A percentile compares a stretch with the other conserved stretches of the same genome.
Evolutionary conservation across 139 green algal species (phyloP).

Genomic region (Volvox africanus): DNA sequence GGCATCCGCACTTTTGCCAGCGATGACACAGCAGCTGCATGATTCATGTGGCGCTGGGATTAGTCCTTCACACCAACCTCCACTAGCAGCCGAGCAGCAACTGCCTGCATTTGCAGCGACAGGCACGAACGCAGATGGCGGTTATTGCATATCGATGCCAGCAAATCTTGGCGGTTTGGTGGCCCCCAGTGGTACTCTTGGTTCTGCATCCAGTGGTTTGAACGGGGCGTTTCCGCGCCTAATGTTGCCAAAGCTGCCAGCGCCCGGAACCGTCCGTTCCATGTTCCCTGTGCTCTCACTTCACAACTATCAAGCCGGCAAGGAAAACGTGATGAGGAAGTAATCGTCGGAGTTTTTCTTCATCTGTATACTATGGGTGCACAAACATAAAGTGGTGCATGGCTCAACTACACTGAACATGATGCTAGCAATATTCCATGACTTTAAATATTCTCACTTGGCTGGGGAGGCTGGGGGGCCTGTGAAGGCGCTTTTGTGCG

Average conservation of each 20-base stretch:
- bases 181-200: background rate
- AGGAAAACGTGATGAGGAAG: background rate
- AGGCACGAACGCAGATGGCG: background rate
- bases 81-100: background rate
- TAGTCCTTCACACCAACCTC: background rate
- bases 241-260: background rate
- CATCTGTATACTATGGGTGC: background rate
- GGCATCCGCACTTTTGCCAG: constrained; percentile 7
- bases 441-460: background rate
- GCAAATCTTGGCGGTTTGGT: background rate
- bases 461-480: background rate
- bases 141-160: background rate
- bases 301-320: background rate
- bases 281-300: constrained; percentile 19
- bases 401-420: too few species aligned
- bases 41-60: background rate
- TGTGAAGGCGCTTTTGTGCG: background rate
- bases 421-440: too few species aligned
- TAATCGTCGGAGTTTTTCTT: background rate
- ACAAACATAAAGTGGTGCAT: background rate
- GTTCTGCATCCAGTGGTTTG: background rate
- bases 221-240: background rate
- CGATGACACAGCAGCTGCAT: background rate
- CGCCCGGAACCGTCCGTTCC: background rate
- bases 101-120: background rate